Percentiles rank a stretch among this genome's conserved stretches.
phyloP scores from a whole-genome alignment of 805 yeast genomes.

The Tetrapisispora phaffii region DNA sequence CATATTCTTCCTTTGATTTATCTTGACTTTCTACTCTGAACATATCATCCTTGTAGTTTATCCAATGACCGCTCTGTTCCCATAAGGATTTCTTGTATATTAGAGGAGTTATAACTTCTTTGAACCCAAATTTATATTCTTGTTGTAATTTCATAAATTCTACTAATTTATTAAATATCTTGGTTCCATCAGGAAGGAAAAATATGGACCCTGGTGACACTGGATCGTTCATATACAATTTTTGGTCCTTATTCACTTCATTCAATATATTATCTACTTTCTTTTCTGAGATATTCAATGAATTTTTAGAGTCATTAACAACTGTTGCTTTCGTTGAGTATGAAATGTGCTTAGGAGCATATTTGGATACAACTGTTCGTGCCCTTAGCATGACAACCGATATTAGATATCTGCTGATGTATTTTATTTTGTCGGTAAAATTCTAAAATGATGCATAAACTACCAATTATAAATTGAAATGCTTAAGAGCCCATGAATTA shows the following conservation, averaged over 20 bases:
- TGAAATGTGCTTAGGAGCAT: neutral
- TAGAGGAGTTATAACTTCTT: constrained; percentile 88
- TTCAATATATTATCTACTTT: constrained; percentile 1
- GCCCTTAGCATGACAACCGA: neutral
- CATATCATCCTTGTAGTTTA: constrained; percentile 89
- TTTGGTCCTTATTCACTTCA: constrained; percentile 47
- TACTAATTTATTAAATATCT: constrained; percentile 69
- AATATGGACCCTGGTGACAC: constrained; percentile 87
- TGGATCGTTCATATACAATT: constrained; percentile 67
- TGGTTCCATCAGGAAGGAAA: constrained; percentile 86
- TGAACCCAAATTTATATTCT: constrained; percentile 67
- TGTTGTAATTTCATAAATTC: constrained; percentile 73
- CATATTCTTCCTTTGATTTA: constrained; percentile 42
- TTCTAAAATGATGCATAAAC: no score
- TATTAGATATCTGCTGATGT: neutral
- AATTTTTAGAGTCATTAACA: neutral
- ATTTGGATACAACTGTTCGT: neutral
- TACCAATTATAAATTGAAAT: no score
- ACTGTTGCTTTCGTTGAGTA: neutral
- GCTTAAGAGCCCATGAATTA: no score
- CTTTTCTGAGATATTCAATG: neutral
- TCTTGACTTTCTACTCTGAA: constrained; percentile 62
- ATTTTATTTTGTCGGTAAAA: no score
- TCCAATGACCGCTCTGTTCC: constrained; percentile 95
- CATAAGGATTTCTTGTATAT: constrained; percentile 75